phyloP scores from a whole-genome alignment of 2,329 filamentous ascomycete genomes.

The Thielaviopsis ethacetica region DNA sequence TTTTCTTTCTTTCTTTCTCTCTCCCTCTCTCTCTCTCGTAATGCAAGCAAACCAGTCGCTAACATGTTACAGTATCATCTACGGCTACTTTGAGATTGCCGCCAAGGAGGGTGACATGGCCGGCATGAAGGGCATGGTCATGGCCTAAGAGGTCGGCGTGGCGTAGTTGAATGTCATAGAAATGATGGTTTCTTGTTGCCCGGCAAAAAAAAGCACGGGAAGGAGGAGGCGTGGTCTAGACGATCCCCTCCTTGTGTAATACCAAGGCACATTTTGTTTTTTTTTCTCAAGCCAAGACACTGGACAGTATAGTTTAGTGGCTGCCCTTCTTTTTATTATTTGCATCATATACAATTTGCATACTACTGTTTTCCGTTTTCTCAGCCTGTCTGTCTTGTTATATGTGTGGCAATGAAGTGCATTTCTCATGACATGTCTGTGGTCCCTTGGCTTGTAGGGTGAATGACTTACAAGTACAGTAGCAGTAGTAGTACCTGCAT shows the following conservation, averaged over 20 bases:
- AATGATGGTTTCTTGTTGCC: not conserved
- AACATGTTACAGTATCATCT: conserved; percentile 62
- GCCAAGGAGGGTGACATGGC: conserved; percentile 95
- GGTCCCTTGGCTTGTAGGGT: not conserved
- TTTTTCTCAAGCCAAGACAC: conserved; percentile 7
- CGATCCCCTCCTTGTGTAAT: conserved; percentile 8
- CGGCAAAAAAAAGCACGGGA: not conserved
- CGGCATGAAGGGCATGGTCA: conserved; percentile 60
- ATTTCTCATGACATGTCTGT: not conserved
- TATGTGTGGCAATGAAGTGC: not conserved
- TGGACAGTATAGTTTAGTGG: not conserved
- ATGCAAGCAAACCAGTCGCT: conserved; percentile 15
- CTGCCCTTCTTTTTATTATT: conserved; percentile 2
- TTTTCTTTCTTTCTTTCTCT: too few species aligned
- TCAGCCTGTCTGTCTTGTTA: too few species aligned
- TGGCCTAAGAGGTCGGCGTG: conserved; percentile 34
- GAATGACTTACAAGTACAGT: too few species aligned
- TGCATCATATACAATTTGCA: not conserved
- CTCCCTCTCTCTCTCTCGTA: not conserved
- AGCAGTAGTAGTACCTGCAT: too few species aligned
- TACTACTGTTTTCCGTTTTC: not conserved
- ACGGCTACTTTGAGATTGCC: conserved; percentile 98
- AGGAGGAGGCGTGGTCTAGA: conserved; percentile 8
- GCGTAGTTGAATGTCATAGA: not conserved
- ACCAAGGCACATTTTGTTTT: conserved; percentile 7